A percentile compares a stretch with the other conserved stretches of the same genome.
Conservation (phyloP, 2,329 filamentous ascomycete genomes). For the Curvularia sp. region DNA sequence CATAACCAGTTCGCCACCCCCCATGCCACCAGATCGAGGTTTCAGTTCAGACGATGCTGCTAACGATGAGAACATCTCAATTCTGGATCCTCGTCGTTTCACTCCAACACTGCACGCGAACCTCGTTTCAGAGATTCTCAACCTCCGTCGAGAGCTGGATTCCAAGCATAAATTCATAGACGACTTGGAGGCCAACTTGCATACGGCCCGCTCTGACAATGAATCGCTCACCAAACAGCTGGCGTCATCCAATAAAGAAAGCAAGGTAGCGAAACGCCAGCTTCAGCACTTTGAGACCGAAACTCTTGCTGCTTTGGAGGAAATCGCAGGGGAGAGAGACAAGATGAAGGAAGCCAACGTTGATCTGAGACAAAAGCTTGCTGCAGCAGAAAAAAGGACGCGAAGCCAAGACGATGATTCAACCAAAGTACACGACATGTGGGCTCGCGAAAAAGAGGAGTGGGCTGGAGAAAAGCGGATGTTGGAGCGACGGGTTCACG, state of each 20-base stretch:
- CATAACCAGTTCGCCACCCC: constrained; percentile 67
- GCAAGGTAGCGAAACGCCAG: constrained; percentile 81
- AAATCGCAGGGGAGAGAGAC: constrained; percentile 84
- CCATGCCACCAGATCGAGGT: constrained; percentile 60
- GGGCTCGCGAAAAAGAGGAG: constrained; percentile 80
- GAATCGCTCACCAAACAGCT: constrained; percentile 71
- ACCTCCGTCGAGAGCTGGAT: constrained; percentile 85
- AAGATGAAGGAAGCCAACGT: constrained; percentile 74
- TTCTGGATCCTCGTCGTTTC: constrained; percentile 88
- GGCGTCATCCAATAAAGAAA: constrained; percentile 73
- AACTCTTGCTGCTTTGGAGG: constrained; percentile 82
- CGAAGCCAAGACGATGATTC: constrained; percentile 83
- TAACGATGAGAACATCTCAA: constrained; percentile 72
- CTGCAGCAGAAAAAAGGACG: constrained; percentile 77
- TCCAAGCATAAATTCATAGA: constrained; percentile 88
- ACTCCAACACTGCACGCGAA: constrained; percentile 95
- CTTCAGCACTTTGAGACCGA: constrained; percentile 86
- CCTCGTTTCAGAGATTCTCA: constrained; percentile 90
- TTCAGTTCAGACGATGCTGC: constrained; percentile 54
- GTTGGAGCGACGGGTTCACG: constrained; percentile 82
- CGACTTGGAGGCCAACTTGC: constrained; percentile 76
- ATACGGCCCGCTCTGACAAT: constrained; percentile 74
- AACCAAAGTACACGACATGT: constrained; percentile 77
- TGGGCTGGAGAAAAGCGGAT: constrained; percentile 86
- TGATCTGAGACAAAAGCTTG: constrained; percentile 79